Evolutionary conservation across 2,329 filamentous ascomycete genomes (phyloP).

Genomic region (Chaetomiaceae sp.): DNA sequence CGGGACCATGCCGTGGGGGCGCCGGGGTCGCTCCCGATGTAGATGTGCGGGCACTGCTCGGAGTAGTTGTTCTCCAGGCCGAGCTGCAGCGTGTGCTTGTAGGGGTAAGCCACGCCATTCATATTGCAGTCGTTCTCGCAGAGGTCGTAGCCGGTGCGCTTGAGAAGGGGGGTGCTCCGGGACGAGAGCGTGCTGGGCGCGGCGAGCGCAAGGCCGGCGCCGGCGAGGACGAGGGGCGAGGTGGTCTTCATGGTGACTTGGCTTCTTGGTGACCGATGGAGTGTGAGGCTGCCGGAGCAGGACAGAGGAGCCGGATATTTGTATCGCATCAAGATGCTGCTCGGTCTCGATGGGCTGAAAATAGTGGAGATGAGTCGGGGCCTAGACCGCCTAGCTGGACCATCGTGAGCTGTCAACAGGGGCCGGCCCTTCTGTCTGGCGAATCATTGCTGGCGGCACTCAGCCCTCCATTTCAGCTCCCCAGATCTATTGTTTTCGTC

Average conservation of each 20-base stretch:
- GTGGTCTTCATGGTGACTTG: slow-evolving; percentile 5
- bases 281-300: not conserved
- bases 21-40: not conserved
- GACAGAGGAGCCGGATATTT: not conserved
- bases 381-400: not conserved
- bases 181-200: not conserved
- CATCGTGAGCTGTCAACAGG: not conserved
- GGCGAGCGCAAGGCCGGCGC: slow-evolving; percentile 10
- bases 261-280: not conserved
- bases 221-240: slow-evolving; percentile 1
- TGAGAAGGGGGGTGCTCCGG: not conserved
- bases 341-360: not conserved
- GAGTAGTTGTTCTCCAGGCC: slow-evolving; percentile 9
- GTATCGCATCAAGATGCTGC: not conserved
- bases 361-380: not conserved
- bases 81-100: slow-evolving; percentile 17
- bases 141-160: slow-evolving; percentile 14
- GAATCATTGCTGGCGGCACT: not conserved
- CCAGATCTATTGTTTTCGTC: not conserved
- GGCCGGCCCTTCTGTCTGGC: not conserved
- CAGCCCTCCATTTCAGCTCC: not conserved
- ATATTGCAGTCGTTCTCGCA: slow-evolving; percentile 17
- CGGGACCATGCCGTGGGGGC: not conserved
- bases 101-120: slow-evolving; percentile 6
- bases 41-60: slow-evolving; percentile 17